A percentile compares a stretch with the other conserved stretches of the same genome.
Conservation (phyloP, 78 protist species). For the Cyanophora paradoxa region DNA sequence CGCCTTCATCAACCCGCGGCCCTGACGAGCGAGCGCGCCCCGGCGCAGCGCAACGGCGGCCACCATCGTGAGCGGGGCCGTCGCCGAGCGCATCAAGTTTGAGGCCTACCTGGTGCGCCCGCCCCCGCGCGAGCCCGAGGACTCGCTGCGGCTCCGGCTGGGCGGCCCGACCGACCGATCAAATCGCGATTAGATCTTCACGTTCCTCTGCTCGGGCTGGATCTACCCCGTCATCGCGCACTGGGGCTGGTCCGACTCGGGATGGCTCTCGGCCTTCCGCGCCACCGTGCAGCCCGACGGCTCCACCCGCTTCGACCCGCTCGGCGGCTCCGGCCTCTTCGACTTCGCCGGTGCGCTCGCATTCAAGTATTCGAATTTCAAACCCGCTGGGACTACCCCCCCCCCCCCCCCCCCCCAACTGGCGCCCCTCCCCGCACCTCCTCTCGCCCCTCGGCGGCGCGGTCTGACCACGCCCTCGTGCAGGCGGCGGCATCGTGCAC, state of each 20-base stretch:
- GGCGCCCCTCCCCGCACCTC: neutral
- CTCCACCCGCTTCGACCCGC: neutral
- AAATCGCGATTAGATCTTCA: no score
- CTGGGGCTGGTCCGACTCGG: conserved; percentile 37
- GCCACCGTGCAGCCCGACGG: neutral
- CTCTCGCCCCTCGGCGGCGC: neutral
- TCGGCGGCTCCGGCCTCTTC: neutral
- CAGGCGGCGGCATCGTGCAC: conserved; percentile 45
- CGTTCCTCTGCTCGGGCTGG: conserved; percentile 23
- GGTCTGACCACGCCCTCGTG: no score
- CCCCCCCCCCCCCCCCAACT: neutral
- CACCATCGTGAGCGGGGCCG: conserved; percentile 70
- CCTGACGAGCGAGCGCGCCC: no score
- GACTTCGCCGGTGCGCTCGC: conserved; percentile 27
- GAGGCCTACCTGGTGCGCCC: conserved; percentile 37
- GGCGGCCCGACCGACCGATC: no score
- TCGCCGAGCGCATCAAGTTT: conserved; percentile 54
- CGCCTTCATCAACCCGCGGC: no score
- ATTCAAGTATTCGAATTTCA: neutral
- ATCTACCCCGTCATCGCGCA: conserved; percentile 61
- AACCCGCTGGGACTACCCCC: neutral
- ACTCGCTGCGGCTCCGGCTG: no score
- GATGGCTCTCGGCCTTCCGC: conserved; percentile 27
- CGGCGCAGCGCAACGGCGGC: conserved; percentile 58
- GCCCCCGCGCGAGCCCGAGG: no score